Evolutionary conservation across 176 grass and related monocot species (phyloP).

Genomic region (Luzula sylvatica): DNA sequence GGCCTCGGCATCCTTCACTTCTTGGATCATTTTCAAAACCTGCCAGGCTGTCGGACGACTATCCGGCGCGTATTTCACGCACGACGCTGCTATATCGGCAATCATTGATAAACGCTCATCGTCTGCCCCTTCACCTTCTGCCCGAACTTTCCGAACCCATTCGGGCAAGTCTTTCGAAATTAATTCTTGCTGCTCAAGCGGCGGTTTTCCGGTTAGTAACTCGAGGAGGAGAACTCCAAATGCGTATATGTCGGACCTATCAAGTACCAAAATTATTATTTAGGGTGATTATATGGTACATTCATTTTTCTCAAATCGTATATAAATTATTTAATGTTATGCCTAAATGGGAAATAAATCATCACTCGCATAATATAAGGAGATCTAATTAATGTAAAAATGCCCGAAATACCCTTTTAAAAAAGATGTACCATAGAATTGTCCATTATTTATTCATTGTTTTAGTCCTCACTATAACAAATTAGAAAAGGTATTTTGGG

Average conservation of each 20-base stretch:
- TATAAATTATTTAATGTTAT: no score
- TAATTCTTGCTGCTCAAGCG: slow-evolving; percentile 47
- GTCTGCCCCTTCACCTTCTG: slow-evolving; percentile 53
- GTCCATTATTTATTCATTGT: no score
- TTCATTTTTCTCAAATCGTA: no score
- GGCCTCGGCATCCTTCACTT: slow-evolving; percentile 81
- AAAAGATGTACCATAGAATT: no score
- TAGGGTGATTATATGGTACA: background rate
- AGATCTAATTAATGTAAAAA: no score
- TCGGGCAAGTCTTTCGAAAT: slow-evolving; percentile 46
- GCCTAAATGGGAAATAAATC: no score
- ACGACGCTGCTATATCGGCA: slow-evolving; percentile 54
- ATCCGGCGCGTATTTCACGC: slow-evolving; percentile 53
- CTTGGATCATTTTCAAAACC: slow-evolving; percentile 97
- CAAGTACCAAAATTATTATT: background rate
- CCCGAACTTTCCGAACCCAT: slow-evolving; percentile 50
- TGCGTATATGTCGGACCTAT: slow-evolving; percentile 64
- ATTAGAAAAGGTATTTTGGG: no score
- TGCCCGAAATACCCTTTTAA: no score
- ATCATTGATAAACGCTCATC: slow-evolving; percentile 70
- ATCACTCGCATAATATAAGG: no score
- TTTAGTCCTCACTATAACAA: no score
- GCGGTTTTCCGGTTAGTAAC: slow-evolving; percentile 67
- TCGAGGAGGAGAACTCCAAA: slow-evolving; percentile 78
- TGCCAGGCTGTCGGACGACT: slow-evolving; percentile 86